Percentiles rank a stretch among this genome's conserved stretches.
These are phyloP conservation scores for Prunus persica DNA, from an alignment of 306 rosid genomes.

Conservation along the genomic window DNA sequence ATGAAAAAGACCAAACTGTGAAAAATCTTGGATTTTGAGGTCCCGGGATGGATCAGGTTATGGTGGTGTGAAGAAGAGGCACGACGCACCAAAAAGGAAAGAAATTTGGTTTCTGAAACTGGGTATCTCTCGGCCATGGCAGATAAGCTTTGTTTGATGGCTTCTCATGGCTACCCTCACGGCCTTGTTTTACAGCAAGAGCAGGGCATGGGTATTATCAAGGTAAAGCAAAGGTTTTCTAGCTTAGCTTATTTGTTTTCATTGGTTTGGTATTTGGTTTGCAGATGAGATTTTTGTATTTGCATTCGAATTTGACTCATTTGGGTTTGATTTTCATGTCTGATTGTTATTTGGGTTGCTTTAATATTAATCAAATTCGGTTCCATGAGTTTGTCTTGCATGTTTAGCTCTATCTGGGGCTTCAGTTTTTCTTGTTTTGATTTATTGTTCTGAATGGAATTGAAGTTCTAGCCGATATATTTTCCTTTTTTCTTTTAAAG, in stretches of 20 bases:
- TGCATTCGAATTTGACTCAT: too few species aligned
- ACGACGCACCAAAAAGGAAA: constrained; percentile 18
- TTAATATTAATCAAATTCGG: neutral
- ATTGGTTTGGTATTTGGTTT: neutral
- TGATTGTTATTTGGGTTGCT: neutral
- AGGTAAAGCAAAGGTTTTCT: constrained; percentile 38
- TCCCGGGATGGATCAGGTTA: constrained; percentile 36
- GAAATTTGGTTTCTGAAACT: constrained; percentile 17
- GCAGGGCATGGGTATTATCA: constrained; percentile 23
- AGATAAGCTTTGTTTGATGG: constrained; percentile 55
- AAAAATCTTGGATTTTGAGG: constrained; percentile 32
- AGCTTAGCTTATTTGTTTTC: neutral
- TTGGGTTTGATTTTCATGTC: neutral
- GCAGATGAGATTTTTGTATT: neutral
- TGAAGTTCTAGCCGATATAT: neutral
- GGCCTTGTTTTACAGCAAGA: constrained; percentile 57
- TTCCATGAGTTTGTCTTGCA: neutral
- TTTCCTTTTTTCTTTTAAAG: neutral
- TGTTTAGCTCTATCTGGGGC: neutral
- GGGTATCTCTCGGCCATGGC: constrained; percentile 42
- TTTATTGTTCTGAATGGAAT: neutral
- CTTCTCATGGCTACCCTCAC: constrained; percentile 63
- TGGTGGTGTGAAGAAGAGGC: constrained; percentile 27
- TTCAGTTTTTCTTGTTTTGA: neutral
- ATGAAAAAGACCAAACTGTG: neutral